These are phyloP conservation scores for Hypoxylon intermedium DNA, from an alignment of 495 filamentous ascomycete species.

Conservation along the genomic window DNA sequence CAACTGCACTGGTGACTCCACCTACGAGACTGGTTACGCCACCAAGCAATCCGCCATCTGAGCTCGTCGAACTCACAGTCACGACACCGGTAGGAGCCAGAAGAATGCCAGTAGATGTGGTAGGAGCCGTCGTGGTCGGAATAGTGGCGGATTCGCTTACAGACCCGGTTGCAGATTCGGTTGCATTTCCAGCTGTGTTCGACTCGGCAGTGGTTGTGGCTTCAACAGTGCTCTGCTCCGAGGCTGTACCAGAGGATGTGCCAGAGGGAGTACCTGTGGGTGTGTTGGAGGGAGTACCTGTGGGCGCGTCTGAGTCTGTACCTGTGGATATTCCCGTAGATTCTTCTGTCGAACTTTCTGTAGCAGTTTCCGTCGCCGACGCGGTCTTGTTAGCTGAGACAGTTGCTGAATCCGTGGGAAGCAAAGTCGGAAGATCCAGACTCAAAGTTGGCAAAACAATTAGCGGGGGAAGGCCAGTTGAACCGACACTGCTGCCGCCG, in stretches of 20 bases:
- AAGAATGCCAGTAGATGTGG: conserved; percentile 43
- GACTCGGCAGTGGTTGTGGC: conserved; percentile 21
- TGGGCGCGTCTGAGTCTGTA: too few relatives aligned
- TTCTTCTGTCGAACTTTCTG: neutral
- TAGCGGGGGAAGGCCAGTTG: conserved; percentile 27
- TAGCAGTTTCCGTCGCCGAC: conserved; percentile 24
- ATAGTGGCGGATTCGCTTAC: conserved; percentile 21
- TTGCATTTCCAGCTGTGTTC: conserved; percentile 11
- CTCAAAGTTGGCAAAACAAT: conserved; percentile 34
- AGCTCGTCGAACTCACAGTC: conserved; percentile 35
- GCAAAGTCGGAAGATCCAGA: conserved; percentile 17
- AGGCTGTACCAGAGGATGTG: too few relatives aligned
- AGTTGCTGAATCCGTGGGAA: conserved; percentile 20
- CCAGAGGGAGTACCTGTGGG: too few relatives aligned
- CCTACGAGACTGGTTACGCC: conserved; percentile 29
- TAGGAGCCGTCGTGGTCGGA: conserved; percentile 22
- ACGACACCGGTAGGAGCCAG: conserved; percentile 46
- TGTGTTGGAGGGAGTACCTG: too few relatives aligned
- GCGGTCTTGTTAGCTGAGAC: conserved; percentile 19
- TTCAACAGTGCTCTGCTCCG: conserved; percentile 12
- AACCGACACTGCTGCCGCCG: conserved; percentile 2
- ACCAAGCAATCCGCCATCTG: conserved; percentile 26
- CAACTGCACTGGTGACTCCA: conserved; percentile 29
- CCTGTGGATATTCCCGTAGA: neutral
- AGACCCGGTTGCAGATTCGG: conserved; percentile 21